These are phyloP conservation scores for Didymellaceae sp. DNA, from an alignment of 2,329 filamentous ascomycete genomes.

Conservation along the genomic window DNA sequence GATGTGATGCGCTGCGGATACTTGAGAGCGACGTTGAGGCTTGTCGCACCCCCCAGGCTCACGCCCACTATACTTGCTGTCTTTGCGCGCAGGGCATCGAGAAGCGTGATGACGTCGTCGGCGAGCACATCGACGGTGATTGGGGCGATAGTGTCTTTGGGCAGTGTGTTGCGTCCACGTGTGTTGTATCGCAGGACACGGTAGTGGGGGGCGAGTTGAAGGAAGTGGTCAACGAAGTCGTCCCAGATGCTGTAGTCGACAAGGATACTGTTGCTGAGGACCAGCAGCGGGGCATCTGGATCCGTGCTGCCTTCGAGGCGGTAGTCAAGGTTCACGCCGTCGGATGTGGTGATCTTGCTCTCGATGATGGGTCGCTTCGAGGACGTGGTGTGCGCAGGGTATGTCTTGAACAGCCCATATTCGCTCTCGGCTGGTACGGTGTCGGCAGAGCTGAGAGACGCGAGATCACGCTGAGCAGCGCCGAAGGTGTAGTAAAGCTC, in stretches of 20 bases:
- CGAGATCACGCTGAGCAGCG: conserved; percentile 72
- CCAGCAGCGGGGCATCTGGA: conserved; percentile 72
- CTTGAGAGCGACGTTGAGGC: conserved; percentile 73
- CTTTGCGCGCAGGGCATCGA: conserved; percentile 72
- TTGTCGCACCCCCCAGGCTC: conserved; percentile 80
- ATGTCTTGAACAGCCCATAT: conserved; percentile 64
- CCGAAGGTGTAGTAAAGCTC: conserved; percentile 82
- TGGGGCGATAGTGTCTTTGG: conserved; percentile 50
- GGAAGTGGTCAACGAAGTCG: conserved; percentile 68
- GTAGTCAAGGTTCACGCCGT: conserved; percentile 74
- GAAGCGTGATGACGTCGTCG: conserved; percentile 69
- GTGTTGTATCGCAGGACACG: conserved; percentile 79
- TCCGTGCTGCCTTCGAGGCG: conserved; percentile 74
- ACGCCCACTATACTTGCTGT: conserved; percentile 75
- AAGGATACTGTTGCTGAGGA: conserved; percentile 81
- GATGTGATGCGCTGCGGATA: conserved; percentile 65
- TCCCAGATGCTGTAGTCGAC: conserved; percentile 85
- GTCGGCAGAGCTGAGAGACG: conserved; percentile 60
- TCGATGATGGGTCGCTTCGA: conserved; percentile 59
- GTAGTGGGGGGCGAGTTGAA: conserved; percentile 64
- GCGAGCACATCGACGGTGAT: conserved; percentile 68
- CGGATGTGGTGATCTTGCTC: conserved; percentile 71
- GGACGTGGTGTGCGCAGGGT: conserved; percentile 49
- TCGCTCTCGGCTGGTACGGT: conserved; percentile 57
- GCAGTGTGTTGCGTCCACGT: conserved; percentile 68